Conservation (phyloP, 306 rosid species). For the Morella rubra region DNA sequence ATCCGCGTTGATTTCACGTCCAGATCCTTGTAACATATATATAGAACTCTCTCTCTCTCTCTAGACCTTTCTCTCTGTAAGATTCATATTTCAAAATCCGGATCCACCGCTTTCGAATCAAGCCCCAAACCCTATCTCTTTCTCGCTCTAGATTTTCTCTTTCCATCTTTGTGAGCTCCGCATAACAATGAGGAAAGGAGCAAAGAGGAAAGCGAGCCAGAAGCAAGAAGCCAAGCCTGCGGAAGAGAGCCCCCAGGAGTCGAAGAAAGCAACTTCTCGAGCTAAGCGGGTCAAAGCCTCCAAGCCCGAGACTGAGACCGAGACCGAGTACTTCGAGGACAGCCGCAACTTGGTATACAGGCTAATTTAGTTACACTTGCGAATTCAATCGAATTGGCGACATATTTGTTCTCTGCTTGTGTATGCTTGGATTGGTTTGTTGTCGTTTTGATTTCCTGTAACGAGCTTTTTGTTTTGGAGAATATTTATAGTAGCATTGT, state of each 20-base stretch:
- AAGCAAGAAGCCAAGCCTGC: slow-evolving; percentile 31
- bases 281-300: slow-evolving; percentile 56
- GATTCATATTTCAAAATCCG: slow-evolving; percentile 37
- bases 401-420: neutral
- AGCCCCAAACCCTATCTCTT: slow-evolving; percentile 33
- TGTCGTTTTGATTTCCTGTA: no score
- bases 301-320: slow-evolving; percentile 39
- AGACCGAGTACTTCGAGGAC: slow-evolving; percentile 52
- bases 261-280: slow-evolving; percentile 34
- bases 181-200: slow-evolving; percentile 45
- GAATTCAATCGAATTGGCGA: neutral
- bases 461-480: neutral
- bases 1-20: slow-evolving; percentile 29
- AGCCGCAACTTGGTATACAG: slow-evolving; percentile 50
- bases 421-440: neutral
- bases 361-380: neutral
- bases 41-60: neutral
- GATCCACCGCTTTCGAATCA: slow-evolving; percentile 52
- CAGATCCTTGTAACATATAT: neutral
- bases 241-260: slow-evolving; percentile 23
- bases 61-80: slow-evolving; percentile 7
- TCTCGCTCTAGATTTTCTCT: slow-evolving; percentile 13
- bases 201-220: slow-evolving; percentile 51
- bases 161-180: neutral
- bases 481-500: neutral